Conservation (phyloP, 306 rosid species). For the Luffa aegyptiaca region DNA sequence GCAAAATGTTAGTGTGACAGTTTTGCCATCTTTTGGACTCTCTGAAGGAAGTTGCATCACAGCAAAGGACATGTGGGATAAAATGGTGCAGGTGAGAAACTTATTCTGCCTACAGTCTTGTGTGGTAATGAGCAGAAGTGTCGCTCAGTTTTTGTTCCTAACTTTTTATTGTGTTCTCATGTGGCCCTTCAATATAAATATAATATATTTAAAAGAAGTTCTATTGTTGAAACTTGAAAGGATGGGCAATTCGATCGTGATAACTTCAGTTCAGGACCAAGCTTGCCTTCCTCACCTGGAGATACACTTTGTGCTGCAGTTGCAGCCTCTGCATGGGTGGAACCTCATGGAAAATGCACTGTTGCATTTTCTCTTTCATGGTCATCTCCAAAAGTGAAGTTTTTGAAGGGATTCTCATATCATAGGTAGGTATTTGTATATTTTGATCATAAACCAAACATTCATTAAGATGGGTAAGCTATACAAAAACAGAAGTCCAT, state of each 20-base stretch:
- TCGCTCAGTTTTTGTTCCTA: neutral
- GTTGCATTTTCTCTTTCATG: constrained; percentile 88
- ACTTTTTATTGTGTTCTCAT: neutral
- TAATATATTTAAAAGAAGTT: neutral
- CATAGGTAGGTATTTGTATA: constrained; percentile 29
- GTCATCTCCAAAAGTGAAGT: constrained; percentile 95
- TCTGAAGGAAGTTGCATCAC: constrained; percentile 60
- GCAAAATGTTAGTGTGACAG: constrained; percentile 89
- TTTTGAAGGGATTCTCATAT: constrained; percentile 76
- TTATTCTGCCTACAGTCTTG: neutral
- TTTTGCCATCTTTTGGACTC: constrained; percentile 81
- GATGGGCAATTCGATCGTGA: constrained; percentile 86
- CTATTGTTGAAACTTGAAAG: constrained; percentile 33
- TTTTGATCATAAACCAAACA: neutral
- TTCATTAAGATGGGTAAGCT: neutral
- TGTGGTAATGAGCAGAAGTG: neutral
- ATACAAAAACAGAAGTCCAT: neutral
- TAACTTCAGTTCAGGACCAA: constrained; percentile 69
- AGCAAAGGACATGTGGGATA: constrained; percentile 79
- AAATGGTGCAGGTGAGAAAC: constrained; percentile 66
- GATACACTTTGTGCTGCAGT: constrained; percentile 95
- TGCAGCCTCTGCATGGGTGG: constrained; percentile 95
- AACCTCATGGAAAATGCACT: constrained; percentile 97
- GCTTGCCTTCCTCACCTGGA: constrained; percentile 82
- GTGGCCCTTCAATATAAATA: neutral